phyloP scores from a whole-genome alignment of 345 rosid genomes.

The Rhizophora mangle region DNA sequence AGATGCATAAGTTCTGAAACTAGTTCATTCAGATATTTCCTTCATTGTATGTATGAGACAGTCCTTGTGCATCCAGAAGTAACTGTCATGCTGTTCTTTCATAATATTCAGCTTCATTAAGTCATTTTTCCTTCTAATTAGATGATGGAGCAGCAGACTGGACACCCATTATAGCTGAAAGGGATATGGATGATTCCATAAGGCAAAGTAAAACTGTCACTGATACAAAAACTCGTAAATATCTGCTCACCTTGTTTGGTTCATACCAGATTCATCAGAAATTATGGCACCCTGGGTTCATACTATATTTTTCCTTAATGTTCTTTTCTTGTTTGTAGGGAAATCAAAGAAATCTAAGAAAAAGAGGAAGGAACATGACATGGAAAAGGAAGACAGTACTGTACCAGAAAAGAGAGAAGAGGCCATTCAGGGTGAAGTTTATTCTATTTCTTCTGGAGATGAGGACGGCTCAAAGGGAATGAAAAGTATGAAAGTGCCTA shows the following conservation, averaged over 20 bases:
- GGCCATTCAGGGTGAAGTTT: constrained; percentile 28
- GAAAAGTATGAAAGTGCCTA: constrained; percentile 52
- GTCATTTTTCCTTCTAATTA: neutral
- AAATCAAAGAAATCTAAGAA: constrained; percentile 36
- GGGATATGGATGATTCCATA: neutral
- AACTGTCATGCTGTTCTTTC: neutral
- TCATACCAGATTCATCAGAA: neutral
- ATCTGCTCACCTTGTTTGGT: neutral
- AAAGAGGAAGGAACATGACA: constrained; percentile 22
- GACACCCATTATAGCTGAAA: neutral
- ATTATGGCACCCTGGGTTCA: neutral
- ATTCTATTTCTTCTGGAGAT: constrained; percentile 68
- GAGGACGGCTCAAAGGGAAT: constrained; percentile 67
- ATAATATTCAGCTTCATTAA: constrained; percentile 6
- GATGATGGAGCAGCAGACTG: constrained; percentile 11
- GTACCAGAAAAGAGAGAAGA: constrained; percentile 6
- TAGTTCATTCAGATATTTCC: too few species aligned
- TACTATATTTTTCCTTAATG: neutral
- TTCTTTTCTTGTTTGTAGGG: constrained; percentile 20
- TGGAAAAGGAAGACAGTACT: constrained; percentile 11
- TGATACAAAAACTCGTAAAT: constrained; percentile 13
- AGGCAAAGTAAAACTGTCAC: constrained; percentile 4
- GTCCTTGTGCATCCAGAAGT: too few species aligned
- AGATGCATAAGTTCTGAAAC: too few species aligned
- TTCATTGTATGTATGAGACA: too few species aligned